Evolutionary conservation across 2,329 filamentous ascomycete genomes (phyloP), one percentile per base, ranked within the genome.

Genomic region (Mollisiaceae sp.): DNA sequence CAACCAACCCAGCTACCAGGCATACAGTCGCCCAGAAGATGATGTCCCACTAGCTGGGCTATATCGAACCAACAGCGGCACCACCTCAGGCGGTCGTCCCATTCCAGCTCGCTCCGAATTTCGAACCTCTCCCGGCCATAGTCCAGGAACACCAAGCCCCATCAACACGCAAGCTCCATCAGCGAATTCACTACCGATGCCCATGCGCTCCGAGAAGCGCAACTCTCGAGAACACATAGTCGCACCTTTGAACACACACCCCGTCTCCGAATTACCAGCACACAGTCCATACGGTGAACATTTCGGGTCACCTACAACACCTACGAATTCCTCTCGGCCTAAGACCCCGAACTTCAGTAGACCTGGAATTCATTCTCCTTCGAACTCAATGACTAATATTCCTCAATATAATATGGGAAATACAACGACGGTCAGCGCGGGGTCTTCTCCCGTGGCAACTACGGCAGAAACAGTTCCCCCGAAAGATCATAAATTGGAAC

Each of bases 71-170:
- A 59, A 32, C 57, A 45, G 47, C 11, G 47, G n/a, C 3, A 41
- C 32, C 36, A 70, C 63, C 12, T 55, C 50, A 50, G 62, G 67
- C 8, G 60, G 69, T 14, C 54, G 64, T 14, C 36, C 58, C 22
- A 70, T 71, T n/a, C 70, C 68, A 15, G 59, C 64, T 20, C 65
- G 67, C 5, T 68, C 68, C 27, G 66, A 68, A 32, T 32, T 67
- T 20, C 62, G 61, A 8, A 65, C 45, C 36, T 65, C 66, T 4
- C 69, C 62, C 1, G 24, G 32, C n/a, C 35, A 39, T 6, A 27
- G 35, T 14, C 59, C 59, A 27, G 24, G 38, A 27, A 22, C 43
- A 27, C 36, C 20, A 39, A 52, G 64, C 50, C 27, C 36, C 3
- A 43, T 35, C 36, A 36, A 50, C 22, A 24, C 27, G 20, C 8